Base-by-base conservation (phyloP, 78 protist species). In the Chrysochromulina parva region DNA sequence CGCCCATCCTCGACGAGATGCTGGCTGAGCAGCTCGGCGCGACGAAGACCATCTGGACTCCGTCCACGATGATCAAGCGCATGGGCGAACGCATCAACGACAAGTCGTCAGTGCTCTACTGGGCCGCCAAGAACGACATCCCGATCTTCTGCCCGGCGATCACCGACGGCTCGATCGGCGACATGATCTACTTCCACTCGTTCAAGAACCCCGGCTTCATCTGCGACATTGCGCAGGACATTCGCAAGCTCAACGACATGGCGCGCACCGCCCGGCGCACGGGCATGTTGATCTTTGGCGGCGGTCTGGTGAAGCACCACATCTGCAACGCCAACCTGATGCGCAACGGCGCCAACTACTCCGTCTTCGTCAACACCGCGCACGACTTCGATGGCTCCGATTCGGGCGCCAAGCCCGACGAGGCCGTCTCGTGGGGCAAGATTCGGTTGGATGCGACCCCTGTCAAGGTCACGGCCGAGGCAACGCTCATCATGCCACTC, bases 401-500 rank as follows among this genome's bases (percentile, higher is more conserved):
- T 84, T 66, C 96, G 53, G 92, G 99, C 28, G 99, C 99, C 0
- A 80, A 96, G 17, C 99, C 99, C 0, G 99, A 99, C 87, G 99
- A 99, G 87, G 99, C 99, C 4, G 94, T 97, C 24, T 94, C 98
- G 2, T 99, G 99, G 99, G 99, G 99, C 17, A 99, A 99, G 93
- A 97, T 99, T 53, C 48, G 66, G 53, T 1, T 28, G 2, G 93
- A 55, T n/a, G 98, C 99, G 3, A 50, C 80, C 53, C 96, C 99
- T 0, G 99, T 99, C 53, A 99, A 99, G 92, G 96, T 98, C 20
- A 52, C 22, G 59, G 91, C 84, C 53, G 91, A 88, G 22, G 91
- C 91, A 2, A 66, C 91, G 22, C 24, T 88, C 38, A 4, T 88
- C 17, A 7, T 88, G 66, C 91, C 91, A 3, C 57, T 88, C 38